A percentile compares a stretch with the other conserved stretches of the same genome.
These are phyloP conservation scores for Rhizopogon roseolus DNA, from an alignment of 768 basidiomycete genomes.

Conservation along the genomic window DNA sequence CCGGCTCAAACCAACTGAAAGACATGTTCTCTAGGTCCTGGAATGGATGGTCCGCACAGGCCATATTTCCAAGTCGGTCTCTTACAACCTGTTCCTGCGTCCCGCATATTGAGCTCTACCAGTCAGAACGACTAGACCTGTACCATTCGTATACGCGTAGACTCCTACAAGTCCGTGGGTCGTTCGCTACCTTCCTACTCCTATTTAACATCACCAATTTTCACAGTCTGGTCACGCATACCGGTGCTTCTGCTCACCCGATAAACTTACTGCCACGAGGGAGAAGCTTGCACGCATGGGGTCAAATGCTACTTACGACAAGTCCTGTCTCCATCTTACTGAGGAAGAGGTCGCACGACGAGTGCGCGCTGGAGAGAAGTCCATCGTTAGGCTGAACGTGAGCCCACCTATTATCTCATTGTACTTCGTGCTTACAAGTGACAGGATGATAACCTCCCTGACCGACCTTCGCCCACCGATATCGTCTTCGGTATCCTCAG, in stretches of 20 bases:
- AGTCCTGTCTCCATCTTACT: constrained; percentile 78
- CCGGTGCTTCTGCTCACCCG: constrained; percentile 87
- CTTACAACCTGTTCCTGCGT: background rate
- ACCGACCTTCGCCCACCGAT: constrained; percentile 49
- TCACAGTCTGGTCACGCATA: constrained; percentile 83
- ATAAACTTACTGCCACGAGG: constrained; percentile 62
- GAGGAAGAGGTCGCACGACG: constrained; percentile 80
- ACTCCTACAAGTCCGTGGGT: constrained; percentile 63
- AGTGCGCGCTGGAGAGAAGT: constrained; percentile 70
- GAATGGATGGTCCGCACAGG: constrained; percentile 63
- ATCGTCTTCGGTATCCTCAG: constrained; percentile 71
- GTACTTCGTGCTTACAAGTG: constrained; percentile 1
- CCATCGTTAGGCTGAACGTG: constrained; percentile 86
- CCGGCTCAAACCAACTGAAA: constrained; percentile 2
- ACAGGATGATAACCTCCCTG: constrained; percentile 57
- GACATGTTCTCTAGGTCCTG: constrained; percentile 55
- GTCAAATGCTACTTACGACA: constrained; percentile 83
- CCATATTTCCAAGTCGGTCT: constrained; percentile 80
- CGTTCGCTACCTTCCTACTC: background rate
- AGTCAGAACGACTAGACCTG: constrained; percentile 88
- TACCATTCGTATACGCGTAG: constrained; percentile 71
- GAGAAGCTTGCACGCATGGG: constrained; percentile 68
- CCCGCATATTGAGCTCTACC: constrained; percentile 5
- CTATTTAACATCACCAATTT: background rate
- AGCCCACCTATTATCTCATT: constrained; percentile 13